phyloP scores from a whole-genome alignment of 108 stramenopile genomes.

The Craspedostauros australis region DNA sequence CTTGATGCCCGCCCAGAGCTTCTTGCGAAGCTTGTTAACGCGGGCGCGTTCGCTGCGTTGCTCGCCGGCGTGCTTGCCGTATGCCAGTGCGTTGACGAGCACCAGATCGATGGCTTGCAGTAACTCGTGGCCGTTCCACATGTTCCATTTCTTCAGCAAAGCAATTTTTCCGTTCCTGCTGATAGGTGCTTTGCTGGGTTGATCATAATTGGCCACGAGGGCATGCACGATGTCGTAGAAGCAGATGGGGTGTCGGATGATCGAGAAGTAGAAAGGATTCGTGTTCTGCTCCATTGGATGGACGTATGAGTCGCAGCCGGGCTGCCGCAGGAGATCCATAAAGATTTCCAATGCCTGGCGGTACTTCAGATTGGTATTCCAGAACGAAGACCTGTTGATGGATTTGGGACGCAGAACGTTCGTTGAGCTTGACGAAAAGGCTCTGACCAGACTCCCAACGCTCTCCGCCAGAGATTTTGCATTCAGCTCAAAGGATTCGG shows the following conservation, averaged over 20 bases:
- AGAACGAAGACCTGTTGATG: no score
- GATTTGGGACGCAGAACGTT: no score
- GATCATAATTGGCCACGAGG: slow-evolving; percentile 25
- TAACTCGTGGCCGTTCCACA: slow-evolving; percentile 57
- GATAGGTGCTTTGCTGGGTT: background rate
- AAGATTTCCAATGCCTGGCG: no score
- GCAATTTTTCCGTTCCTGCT: slow-evolving; percentile 34
- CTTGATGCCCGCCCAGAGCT: slow-evolving; percentile 51
- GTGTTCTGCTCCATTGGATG: slow-evolving; percentile 17
- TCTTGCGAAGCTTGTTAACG: slow-evolving; percentile 43
- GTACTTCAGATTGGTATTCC: no score
- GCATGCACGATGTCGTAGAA: slow-evolving; percentile 48
- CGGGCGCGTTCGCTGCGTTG: slow-evolving; percentile 26
- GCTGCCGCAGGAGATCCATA: no score
- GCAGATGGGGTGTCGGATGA: slow-evolving; percentile 55
- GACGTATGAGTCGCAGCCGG: no score
- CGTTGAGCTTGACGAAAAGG: no score
- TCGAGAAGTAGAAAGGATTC: slow-evolving; percentile 24
- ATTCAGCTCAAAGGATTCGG: no score
- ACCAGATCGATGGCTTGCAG: slow-evolving; percentile 69
- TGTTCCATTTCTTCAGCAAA: slow-evolving; percentile 43
- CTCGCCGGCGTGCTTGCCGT: slow-evolving; percentile 29
- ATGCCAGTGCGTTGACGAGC: slow-evolving; percentile 58
- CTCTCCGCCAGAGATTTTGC: no score
- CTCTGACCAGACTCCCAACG: no score